Evolutionary conservation across 371 early-diverging fungal genomes (phyloP), one percentile per base, ranked within the genome.

Genomic region (Mucor irregularis): DNA sequence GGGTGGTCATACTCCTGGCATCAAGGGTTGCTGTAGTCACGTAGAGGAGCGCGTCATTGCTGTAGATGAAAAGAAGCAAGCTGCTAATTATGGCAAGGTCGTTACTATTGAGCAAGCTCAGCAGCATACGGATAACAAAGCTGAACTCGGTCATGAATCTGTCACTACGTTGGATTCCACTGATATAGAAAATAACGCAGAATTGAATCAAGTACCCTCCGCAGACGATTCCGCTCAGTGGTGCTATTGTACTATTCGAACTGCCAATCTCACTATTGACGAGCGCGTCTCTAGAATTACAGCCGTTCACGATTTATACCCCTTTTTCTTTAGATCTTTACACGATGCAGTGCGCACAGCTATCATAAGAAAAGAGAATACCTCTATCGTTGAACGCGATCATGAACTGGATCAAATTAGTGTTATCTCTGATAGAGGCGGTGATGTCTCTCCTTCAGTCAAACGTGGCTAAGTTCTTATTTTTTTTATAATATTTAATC

Each of bases 311-410:
- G 72, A 72, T 31, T 16, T 54, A 16, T 72, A 53, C 39, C 72
- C 68, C 5, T 72, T 61, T 54, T 73, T 73, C 53, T 73, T 69
- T 42, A 30, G 13, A 22, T 61, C 69, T 0, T 24, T 73, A 25
- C 49, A 50, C 31, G 67, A 73, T 7, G 73, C 73, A 21, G 59
- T 47, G 4, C 30, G 43, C 30, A 62, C 73, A 4, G 66, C 68
- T 8, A 34, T 68, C 13, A 16, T 34, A 11, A 35, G 21, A 34
- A 46, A 51, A 17, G 21, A 40, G 10, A 29, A 21, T 0, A n/a
- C n/a, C n/a, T n/a, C n/a, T n/a, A n/a, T n/a, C n/a, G 21, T 25
- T 22, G 25, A 30, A 4, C 22, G 42, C 13, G 19, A 26, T 2
- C 34, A 44, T 29, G 8, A 24, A 2, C 34, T 49, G 14, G 49